Evolutionary conservation across 2,329 filamentous ascomycete genomes (phyloP), one percentile per base, ranked within the genome.

Genomic region (Beauveria sp.): DNA sequence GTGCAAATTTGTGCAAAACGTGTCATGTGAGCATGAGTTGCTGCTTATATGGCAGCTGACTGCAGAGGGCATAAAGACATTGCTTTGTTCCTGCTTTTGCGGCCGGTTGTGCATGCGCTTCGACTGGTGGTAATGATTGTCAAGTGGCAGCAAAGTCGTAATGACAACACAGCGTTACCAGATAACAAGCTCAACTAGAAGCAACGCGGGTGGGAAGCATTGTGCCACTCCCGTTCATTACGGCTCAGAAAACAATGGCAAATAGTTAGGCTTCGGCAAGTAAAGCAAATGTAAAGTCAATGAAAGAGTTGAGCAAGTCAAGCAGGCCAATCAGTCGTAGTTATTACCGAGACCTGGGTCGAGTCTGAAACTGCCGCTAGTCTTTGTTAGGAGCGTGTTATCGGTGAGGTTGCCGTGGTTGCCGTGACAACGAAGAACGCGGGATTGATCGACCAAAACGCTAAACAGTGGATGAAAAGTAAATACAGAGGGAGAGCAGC

Each of bases 361-460:
- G 28, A 61, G 43, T 61, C 58, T 61, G 59, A 61, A 61, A 61
- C 59, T 53, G 59, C 52, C 59, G 34, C 59, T 61, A 61, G 51
- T 26, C 20, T 7, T 38, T 5, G 40, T 55, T 52, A 5, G 28
- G 24, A 16, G 9, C 34, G 14, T 38, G 34, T 20, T 30, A 42
- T 14, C 51, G 9, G 18, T n/a, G 14, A 8, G 8, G 38, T 28
- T 54, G 28, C 9, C 22, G 16, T 47, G 12, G 58, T 61, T 61
- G 52, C 59, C 59, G 52, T 51, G 59, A 56, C 59, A 61, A 61
- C 59, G 28, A 24, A 10, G 10, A 6, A 51, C 45, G 52, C 59
- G 59, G 59, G 52, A 60, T 18, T 26, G 58, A 55, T 55, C 50
- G 43, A n/a, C 58, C 12, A 22, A 46, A n/a, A 3, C 57, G 38